Base-by-base conservation (phyloP, 2,329 filamentous ascomycete species). In the Madurella fahalii region DNA sequence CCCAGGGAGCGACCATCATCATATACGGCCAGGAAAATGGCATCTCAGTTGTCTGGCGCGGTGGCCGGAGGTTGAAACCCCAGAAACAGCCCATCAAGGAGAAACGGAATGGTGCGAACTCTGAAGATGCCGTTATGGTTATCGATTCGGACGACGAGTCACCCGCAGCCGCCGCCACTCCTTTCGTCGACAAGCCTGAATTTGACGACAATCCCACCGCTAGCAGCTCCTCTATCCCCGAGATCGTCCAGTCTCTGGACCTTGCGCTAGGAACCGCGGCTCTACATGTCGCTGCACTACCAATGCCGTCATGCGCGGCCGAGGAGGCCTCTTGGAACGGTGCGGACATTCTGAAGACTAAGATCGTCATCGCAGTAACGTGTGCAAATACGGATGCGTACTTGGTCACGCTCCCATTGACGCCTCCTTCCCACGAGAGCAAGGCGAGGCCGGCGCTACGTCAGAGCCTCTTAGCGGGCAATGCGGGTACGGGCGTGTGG, bases 21-120 rank as follows among this genome's bases (percentile, higher is more conserved):
- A 69, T 87, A 43, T 85, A 85, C 62, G 83, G 80, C 44, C 83
- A 86, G 61, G 81, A 85, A 56, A 82, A 79, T 66, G 84, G 84
- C 43, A 69, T 85, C 41, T 82, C 78, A 2, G 63, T 86, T 39
- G 68, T 82, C 20, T 87, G 84, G 84, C 77, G 82, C 41, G 84
- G 84, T 44, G 83, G 83, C 11, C 76, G 76, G 48, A 74, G 75
- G n/a, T 80, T 86, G 62, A 85, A 83, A 64, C 58, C 72, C 1
- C 59, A 68, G 1, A 68, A 72, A 39, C 72, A 75, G 65, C 15
- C 57, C 61, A 1, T 57, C 64, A 47, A 70, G 70, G 54, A 70
- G 54, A 81, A 80, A 59, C 72, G 74, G 45, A 85, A 84, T 59
- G 82, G 82, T 12, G 61, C 70, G 0, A 64, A 67, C 3, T 56